A percentile compares a stretch with the other conserved stretches of the same genome.
phyloP scores from a whole-genome alignment of 768 basidiomycete species.

The Mycena floridula region DNA sequence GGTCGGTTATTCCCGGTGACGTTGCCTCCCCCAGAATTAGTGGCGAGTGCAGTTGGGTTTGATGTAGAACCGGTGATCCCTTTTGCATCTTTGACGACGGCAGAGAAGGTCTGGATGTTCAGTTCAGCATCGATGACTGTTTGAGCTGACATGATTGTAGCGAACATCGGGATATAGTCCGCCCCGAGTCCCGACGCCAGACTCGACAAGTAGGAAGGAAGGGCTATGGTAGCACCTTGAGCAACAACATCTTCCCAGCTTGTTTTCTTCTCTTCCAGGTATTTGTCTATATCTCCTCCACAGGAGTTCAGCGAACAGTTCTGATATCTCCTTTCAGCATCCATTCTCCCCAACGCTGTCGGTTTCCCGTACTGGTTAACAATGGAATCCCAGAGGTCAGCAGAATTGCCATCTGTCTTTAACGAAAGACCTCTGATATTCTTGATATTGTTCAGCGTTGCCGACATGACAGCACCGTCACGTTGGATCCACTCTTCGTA shows the following conservation, averaged over 20 bases:
- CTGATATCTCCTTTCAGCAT: neutral
- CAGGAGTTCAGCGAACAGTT: neutral
- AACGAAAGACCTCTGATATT: neutral
- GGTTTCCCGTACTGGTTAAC: neutral
- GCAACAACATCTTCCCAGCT: neutral
- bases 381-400: neutral
- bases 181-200: neutral
- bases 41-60: too few species aligned
- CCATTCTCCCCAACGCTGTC: neutral
- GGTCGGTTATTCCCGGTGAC: too few species aligned
- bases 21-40: too few species aligned
- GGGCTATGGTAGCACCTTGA: neutral
- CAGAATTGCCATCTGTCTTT: neutral
- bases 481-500: neutral
- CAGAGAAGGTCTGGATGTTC: too few species aligned
- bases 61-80: too few species aligned
- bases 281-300: neutral
- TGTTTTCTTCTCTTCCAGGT: neutral
- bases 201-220: neutral
- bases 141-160: too few species aligned
- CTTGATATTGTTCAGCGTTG: neutral
- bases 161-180: too few species aligned
- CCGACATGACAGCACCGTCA: neutral
- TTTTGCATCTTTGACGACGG: too few species aligned
- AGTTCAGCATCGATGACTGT: too few species aligned